These are phyloP conservation scores for Silene coronaria DNA, from an alignment of 179 eudicot genomes.

Conservation along the genomic window DNA sequence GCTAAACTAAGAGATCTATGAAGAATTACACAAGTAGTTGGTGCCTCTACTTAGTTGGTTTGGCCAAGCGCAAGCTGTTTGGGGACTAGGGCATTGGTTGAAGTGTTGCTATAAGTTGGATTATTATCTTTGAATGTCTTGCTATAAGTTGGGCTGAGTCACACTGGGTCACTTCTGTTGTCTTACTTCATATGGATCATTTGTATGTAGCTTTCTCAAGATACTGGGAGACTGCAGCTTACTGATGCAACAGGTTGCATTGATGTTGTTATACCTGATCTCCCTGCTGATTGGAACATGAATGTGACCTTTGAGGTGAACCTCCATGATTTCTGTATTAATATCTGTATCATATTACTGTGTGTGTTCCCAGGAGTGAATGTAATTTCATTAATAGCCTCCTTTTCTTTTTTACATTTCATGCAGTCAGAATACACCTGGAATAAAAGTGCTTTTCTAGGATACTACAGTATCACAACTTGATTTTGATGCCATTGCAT, in stretches of 20 bases:
- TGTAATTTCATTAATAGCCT: not conserved
- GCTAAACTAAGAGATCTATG: slow-evolving; percentile 1
- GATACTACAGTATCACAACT: slow-evolving; percentile 3
- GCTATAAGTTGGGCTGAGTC: not conserved
- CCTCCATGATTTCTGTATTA: slow-evolving; percentile 12
- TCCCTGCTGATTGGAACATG: slow-evolving; percentile 53
- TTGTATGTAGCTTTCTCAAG: slow-evolving; percentile 49
- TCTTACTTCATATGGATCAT: slow-evolving; percentile 6
- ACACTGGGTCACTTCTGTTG: not conserved
- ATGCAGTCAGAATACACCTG: not conserved
- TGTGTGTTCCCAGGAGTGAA: not conserved
- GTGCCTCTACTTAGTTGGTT: not conserved
- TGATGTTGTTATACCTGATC: slow-evolving; percentile 62
- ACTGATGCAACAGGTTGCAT: slow-evolving; percentile 70
- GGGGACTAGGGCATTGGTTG: not conserved
- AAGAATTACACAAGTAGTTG: not conserved
- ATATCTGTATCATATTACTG: not conserved
- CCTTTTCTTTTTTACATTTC: not conserved
- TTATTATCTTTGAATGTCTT: not conserved
- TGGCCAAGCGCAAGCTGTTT: not conserved
- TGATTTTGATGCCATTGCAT: slow-evolving; percentile 13
- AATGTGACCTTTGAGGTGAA: slow-evolving; percentile 62
- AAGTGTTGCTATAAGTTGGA: not conserved
- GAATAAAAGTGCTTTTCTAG: not conserved
- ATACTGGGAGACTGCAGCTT: slow-evolving; percentile 73